A percentile compares a stretch with the other conserved stretches of the same genome.
These are phyloP conservation scores for Porodaedalea pini DNA, from an alignment of 1,284 basidiomycete species.

Conservation along the genomic window DNA sequence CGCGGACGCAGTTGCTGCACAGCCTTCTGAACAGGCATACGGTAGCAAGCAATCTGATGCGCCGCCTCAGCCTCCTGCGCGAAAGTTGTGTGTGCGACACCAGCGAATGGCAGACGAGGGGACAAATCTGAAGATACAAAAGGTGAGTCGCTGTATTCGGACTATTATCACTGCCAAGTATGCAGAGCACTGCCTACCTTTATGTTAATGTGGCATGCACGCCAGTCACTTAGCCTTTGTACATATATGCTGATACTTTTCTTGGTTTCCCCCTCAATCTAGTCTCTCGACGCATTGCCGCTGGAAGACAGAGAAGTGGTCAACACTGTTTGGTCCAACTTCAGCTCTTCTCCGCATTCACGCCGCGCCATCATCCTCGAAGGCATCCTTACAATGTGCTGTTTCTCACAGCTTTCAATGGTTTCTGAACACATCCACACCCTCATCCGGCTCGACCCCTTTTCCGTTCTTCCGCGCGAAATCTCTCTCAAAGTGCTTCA, in stretches of 20 bases:
- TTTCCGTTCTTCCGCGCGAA: constrained; percentile 88
- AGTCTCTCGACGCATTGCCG: constrained; percentile 94
- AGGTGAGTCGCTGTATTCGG: constrained; percentile 49
- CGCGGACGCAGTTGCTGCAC: constrained; percentile 16
- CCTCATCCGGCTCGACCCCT: constrained; percentile 95
- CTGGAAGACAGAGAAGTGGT: constrained; percentile 86
- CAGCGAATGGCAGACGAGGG: constrained; percentile 98
- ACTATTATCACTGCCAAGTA: not conserved
- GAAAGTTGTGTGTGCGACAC: constrained; percentile 87
- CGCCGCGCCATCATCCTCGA: constrained; percentile 92
- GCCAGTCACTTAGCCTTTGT: not conserved
- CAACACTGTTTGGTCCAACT: constrained; percentile 94
- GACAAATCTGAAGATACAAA: constrained; percentile 88
- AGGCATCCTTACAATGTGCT: constrained; percentile 99
- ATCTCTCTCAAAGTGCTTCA: constrained; percentile 87
- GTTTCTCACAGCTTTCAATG: constrained; percentile 97
- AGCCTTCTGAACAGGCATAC: constrained; percentile 2
- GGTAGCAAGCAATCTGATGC: constrained; percentile 21
- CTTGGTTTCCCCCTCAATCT: constrained; percentile 8
- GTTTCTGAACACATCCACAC: constrained; percentile 88
- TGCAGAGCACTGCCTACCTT: not conserved
- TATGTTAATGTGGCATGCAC: not conserved
- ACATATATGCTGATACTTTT: constrained; percentile 9
- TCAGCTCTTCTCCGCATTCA: constrained; percentile 90
- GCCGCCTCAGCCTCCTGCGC: constrained; percentile 41